Percentiles rank a stretch among this genome's conserved stretches.
Conservation (phyloP, 495 filamentous ascomycete species). For the Opeltia flavorubescens region DNA sequence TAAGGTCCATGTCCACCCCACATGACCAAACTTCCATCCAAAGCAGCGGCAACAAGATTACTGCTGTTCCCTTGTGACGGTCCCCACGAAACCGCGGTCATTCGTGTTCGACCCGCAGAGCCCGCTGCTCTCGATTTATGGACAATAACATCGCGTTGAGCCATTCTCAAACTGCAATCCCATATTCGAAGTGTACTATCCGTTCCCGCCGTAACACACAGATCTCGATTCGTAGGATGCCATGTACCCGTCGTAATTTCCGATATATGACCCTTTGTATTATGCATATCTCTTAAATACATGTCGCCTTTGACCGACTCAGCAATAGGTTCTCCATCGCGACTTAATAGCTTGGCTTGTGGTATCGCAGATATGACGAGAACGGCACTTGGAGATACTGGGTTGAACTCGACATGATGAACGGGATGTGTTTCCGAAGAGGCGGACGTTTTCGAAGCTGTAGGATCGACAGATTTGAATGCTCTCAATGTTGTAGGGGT, state of each 20-base stretch:
- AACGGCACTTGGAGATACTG: conserved; percentile 62
- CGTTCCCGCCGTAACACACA: conserved; percentile 79
- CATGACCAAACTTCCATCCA: conserved; percentile 87
- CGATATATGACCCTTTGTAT: conserved; percentile 90
- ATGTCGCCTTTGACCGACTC: conserved; percentile 96
- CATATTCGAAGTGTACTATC: conserved; percentile 93
- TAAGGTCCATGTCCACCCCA: conserved; percentile 83
- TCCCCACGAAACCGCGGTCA: conserved; percentile 91
- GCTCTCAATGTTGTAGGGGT: conserved; percentile 84
- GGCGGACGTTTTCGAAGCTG: conserved; percentile 54
- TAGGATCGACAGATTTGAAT: conserved; percentile 86
- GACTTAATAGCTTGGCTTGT: conserved; percentile 75
- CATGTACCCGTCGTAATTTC: conserved; percentile 79
- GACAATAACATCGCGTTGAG: conserved; percentile 84
- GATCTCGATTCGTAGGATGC: conserved; percentile 68
- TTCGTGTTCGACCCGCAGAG: conserved; percentile 77
- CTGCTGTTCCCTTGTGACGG: conserved; percentile 61
- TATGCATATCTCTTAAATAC: conserved; percentile 91
- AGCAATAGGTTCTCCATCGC: conserved; percentile 71
- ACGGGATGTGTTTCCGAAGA: conserved; percentile 75
- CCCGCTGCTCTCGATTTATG: conserved; percentile 81
- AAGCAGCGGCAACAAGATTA: conserved; percentile 70
- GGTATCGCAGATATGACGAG: conserved; percentile 75
- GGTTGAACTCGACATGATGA: conserved; percentile 76
- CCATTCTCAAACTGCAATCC: conserved; percentile 78